Conservation (phyloP, 768 basidiomycete genomes). For the Lentinus brumalis region DNA sequence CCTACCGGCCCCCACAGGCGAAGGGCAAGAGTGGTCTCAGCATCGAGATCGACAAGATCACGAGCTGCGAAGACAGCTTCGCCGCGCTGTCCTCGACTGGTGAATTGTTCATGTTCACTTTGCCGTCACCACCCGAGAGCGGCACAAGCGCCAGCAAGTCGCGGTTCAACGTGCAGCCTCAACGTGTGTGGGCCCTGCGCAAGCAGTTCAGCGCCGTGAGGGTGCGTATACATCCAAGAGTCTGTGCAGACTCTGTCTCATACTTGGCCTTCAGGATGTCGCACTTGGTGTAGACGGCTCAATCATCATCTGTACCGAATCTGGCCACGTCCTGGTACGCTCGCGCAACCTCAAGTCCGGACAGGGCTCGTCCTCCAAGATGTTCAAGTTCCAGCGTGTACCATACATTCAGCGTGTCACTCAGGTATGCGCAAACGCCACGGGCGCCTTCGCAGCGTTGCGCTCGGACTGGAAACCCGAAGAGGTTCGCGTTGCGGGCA, state of each 20-base stretch:
- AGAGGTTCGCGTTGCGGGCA: constrained; percentile 56
- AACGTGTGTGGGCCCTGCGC: constrained; percentile 87
- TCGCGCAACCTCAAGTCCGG: constrained; percentile 43
- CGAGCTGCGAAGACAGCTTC: constrained; percentile 75
- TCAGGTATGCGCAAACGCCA: constrained; percentile 74
- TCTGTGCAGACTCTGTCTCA: not conserved
- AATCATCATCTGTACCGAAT: constrained; percentile 90
- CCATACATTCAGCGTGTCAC: constrained; percentile 84
- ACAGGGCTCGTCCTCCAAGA: constrained; percentile 40
- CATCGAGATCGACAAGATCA: constrained; percentile 80
- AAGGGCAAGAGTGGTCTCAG: constrained; percentile 64
- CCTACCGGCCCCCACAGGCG: constrained; percentile 83
- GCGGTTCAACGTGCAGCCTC: constrained; percentile 63
- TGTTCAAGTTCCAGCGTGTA: constrained; percentile 78
- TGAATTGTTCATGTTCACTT: constrained; percentile 86
- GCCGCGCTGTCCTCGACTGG: constrained; percentile 84
- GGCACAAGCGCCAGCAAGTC: constrained; percentile 24
- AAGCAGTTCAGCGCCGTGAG: constrained; percentile 85
- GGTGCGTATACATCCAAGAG: constrained; percentile 38
- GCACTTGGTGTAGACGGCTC: constrained; percentile 87
- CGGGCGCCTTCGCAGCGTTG: constrained; percentile 87
- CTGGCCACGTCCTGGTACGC: constrained; percentile 91
- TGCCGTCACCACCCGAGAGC: constrained; percentile 38
- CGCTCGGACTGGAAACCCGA: constrained; percentile 68
- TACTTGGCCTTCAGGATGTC: constrained; percentile 59